Conservation (phyloP, 78 protist genomes). For the Goniomonas avonlea region DNA sequence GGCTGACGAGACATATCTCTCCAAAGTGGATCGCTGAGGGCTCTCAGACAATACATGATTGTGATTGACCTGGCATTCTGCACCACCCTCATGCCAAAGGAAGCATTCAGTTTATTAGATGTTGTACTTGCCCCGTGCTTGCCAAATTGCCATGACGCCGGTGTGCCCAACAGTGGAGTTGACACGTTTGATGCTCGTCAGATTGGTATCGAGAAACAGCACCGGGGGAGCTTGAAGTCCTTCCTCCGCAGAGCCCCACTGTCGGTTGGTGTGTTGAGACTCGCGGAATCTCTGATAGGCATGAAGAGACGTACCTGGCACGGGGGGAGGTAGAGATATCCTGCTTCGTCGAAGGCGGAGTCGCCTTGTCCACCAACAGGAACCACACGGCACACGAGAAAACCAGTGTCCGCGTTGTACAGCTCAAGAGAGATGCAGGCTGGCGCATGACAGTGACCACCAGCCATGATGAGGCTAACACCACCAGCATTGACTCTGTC, state of each 20-base stretch:
- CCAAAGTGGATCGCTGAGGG: no score
- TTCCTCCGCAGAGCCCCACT: no score
- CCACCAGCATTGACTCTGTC: no score
- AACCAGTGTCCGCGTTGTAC: background rate
- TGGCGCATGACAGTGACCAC: conserved; percentile 27
- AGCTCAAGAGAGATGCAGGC: background rate
- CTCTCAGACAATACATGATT: no score
- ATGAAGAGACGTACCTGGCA: no score
- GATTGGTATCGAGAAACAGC: background rate
- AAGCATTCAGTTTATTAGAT: no score
- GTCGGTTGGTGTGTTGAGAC: no score
- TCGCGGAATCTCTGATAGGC: no score
- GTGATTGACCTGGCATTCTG: no score
- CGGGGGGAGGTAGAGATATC: background rate
- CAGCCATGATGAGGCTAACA: background rate
- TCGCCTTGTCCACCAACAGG: background rate
- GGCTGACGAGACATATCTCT: no score
- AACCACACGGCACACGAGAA: background rate
- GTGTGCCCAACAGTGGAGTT: background rate
- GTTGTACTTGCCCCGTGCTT: no score
- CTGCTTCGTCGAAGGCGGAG: background rate
- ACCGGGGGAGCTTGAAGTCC: background rate
- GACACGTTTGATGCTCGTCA: background rate
- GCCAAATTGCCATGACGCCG: background rate
- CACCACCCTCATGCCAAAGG: no score